Percentiles rank a stretch among this genome's conserved stretches.
Evolutionary conservation across 768 basidiomycete species (phyloP).

Genomic region (Trametes cinnabarina): DNA sequence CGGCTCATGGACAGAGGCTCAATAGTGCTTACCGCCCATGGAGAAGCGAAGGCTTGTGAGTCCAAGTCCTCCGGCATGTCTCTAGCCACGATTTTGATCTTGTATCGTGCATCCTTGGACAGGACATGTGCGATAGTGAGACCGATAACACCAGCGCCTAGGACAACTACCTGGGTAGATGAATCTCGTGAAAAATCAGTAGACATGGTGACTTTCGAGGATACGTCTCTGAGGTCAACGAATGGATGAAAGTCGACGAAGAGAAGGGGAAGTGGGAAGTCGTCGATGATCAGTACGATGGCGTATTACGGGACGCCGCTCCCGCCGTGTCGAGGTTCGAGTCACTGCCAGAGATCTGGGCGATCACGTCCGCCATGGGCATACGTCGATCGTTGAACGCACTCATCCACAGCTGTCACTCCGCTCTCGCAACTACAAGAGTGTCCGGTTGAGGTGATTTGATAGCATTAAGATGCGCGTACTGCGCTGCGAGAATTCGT

Average conservation of each 20-base stretch:
- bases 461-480: too few relatives aligned
- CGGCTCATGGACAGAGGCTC: not conserved
- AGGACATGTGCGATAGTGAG: constrained; percentile 41
- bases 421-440: too few relatives aligned
- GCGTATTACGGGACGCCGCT: not conserved
- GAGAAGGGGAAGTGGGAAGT: not conserved
- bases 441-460: too few relatives aligned
- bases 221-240: not conserved
- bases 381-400: not conserved
- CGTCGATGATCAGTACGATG: not conserved
- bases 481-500: too few relatives aligned
- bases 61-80: constrained; percentile 40
- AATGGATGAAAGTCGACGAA: not conserved
- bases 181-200: not conserved
- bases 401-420: too few relatives aligned
- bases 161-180: constrained; percentile 31
- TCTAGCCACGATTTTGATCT: constrained; percentile 37
- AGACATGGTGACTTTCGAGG: not conserved
- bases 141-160: constrained; percentile 46
- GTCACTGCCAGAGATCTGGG: not conserved
- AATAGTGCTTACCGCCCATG: constrained; percentile 43
- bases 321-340: not conserved
- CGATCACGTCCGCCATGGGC: not conserved
- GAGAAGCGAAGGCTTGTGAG: constrained; percentile 48
- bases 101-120: constrained; percentile 27